Evolutionary conservation across 768 basidiomycete species (phyloP), one percentile per base, ranked within the genome.

Genomic region (Postia placenta): DNA sequence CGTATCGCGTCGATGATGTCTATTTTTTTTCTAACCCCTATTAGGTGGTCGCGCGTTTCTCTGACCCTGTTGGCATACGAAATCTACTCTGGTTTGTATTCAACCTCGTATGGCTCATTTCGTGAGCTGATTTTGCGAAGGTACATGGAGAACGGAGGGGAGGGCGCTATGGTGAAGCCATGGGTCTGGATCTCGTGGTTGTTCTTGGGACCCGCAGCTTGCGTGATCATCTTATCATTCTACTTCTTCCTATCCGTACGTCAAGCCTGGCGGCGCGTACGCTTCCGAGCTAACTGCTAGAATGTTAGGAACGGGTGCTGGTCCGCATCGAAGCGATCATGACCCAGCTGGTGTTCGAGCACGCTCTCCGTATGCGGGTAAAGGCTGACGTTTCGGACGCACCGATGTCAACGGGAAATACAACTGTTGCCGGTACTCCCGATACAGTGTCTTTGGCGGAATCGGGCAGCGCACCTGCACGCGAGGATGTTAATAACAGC

Each of bases 171-270:
- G 5, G 63, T 83, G 25, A 73, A 74, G 28, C 86, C 86, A 1
- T 86, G 85, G 78, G 75, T 87, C 5, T 88, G 85, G 85, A 74
- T 87, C 14, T 26, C 64, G 0, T 66, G 67, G 59, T 66, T 82
- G 11, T 74, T 80, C 52, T 42, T 74, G 3, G 79, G 78, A 11
- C 76, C 79, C 12, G 59, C 69, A 3, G 0, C 74, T 9, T 65
- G 62, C 12, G 67, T 74, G 4, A 20, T 83, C 7, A 55, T 66
- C 24, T 70, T 74, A 47, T 79, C 87, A 53, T 73, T 70, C 64
- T 86, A 83, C 55, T 66, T 74, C 30, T 80, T 68, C 53, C 50
- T 45, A 7, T 28, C 17, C 11, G 11, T 23, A 47, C 12, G 55
- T 53, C 4, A 4, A n/a, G n/a, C n/a, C n/a, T n/a, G n/a, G n/a